These are phyloP conservation scores for Ophiobolus disseminans DNA, from an alignment of 2,329 filamentous ascomycete species.

Conservation along the genomic window DNA sequence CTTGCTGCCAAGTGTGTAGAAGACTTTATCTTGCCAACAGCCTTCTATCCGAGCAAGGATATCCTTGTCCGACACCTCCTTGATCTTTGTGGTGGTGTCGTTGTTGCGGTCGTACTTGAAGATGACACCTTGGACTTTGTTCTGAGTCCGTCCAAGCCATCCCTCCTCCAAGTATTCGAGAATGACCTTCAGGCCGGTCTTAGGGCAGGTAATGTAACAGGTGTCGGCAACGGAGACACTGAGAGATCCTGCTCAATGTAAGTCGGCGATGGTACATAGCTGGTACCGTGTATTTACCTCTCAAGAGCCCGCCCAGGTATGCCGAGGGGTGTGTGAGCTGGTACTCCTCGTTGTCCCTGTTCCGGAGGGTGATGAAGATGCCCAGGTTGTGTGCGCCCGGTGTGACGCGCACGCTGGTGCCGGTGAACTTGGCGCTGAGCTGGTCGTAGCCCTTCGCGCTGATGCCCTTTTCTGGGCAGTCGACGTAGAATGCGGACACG, in stretches of 20 bases:
- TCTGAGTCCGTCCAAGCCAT: conserved; percentile 90
- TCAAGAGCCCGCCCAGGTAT: conserved; percentile 84
- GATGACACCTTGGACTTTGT: conserved; percentile 87
- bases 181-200: conserved; percentile 89
- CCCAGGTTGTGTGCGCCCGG: conserved; percentile 94
- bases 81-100: conserved; percentile 79
- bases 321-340: conserved; percentile 95
- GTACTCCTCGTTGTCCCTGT: conserved; percentile 85
- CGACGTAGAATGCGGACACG: conserved; percentile 93
- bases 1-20: conserved; percentile 61
- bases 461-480: conserved; percentile 89
- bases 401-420: conserved; percentile 88
- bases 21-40: conserved; percentile 79
- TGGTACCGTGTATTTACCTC: conserved; percentile 55
- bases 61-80: conserved; percentile 85
- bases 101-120: conserved; percentile 90
- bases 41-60: conserved; percentile 83
- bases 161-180: conserved; percentile 93
- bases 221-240: conserved; percentile 89
- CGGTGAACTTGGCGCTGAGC: conserved; percentile 96
- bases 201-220: conserved; percentile 87
- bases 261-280: conserved; percentile 8
- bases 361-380: conserved; percentile 88
- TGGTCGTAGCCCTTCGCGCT: conserved; percentile 92
- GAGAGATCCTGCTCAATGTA: conserved; percentile 64